A percentile compares a stretch with the other conserved stretches of the same genome.
Evolutionary conservation across 2,329 filamentous ascomycete genomes (phyloP).

Genomic region (Bipolaris oryzae): DNA sequence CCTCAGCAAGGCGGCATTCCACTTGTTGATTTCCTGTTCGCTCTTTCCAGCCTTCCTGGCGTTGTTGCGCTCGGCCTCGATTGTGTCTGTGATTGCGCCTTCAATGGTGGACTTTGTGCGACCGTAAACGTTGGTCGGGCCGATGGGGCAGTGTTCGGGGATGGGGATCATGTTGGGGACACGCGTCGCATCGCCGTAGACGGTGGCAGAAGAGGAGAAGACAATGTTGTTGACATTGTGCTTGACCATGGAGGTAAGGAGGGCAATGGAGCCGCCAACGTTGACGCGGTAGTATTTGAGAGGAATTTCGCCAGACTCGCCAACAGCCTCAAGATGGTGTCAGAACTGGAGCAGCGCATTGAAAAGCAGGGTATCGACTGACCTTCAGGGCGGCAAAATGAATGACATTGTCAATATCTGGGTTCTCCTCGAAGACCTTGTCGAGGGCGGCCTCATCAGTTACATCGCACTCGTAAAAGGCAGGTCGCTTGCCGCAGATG

Average conservation of each 20-base stretch:
- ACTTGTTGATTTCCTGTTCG: slow-evolving; percentile 71
- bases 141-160: slow-evolving; percentile 93
- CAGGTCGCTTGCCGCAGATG: slow-evolving; percentile 84
- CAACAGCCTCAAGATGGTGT: slow-evolving; percentile 74
- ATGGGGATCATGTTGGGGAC: slow-evolving; percentile 99
- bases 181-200: slow-evolving; percentile 96
- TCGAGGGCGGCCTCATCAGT: slow-evolving; percentile 84
- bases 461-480: slow-evolving; percentile 85
- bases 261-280: slow-evolving; percentile 86
- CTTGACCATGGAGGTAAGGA: slow-evolving; percentile 84
- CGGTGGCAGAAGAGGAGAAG: slow-evolving; percentile 97
- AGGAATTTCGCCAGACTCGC: slow-evolving; percentile 90
- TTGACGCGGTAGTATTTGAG: slow-evolving; percentile 99
- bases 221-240: slow-evolving; percentile 96
- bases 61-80: slow-evolving; percentile 85
- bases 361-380: slow-evolving; percentile 29
- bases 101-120: slow-evolving; percentile 95
- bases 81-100: slow-evolving; percentile 86
- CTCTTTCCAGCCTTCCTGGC: slow-evolving; percentile 71
- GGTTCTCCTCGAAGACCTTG: slow-evolving; percentile 84
- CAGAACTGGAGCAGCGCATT: not conserved
- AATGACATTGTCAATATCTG: slow-evolving; percentile 95
- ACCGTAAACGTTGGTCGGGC: slow-evolving; percentile 96
- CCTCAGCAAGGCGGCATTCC: slow-evolving; percentile 90
- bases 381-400: slow-evolving; percentile 98